Conservation (phyloP, 306 rosid species). For the Dryas drummondii region DNA sequence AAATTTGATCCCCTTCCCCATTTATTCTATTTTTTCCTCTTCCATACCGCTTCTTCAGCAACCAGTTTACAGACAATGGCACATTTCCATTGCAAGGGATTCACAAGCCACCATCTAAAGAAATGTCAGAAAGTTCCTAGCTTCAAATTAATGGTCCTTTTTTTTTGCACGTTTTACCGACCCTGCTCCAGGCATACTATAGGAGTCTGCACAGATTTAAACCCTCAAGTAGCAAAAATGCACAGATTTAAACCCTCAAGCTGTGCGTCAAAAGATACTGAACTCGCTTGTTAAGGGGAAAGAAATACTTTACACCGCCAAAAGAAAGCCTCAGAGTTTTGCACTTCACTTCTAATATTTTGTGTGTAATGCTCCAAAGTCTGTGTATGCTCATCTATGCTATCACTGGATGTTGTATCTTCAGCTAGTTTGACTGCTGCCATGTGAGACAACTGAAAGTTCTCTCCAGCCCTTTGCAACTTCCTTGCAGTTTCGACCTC, state of each 20-base stretch:
- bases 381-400: constrained; percentile 63
- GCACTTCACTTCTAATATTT: constrained; percentile 52
- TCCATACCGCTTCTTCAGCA: neutral
- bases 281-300: constrained; percentile 30
- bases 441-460: constrained; percentile 73
- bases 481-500: constrained; percentile 78
- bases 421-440: constrained; percentile 83
- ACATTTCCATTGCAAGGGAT: neutral
- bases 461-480: constrained; percentile 78
- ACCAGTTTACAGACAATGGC: neutral
- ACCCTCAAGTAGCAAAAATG: neutral
- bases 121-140: neutral
- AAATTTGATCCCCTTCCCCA: neutral
- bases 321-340: constrained; percentile 61
- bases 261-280: no score
- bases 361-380: constrained; percentile 68
- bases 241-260: neutral
- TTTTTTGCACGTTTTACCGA: neutral
- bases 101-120: neutral
- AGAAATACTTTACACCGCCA: constrained; percentile 68
- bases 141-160: neutral
- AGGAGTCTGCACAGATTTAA: neutral
- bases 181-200: neutral
- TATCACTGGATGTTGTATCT: constrained; percentile 60
- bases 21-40: neutral